These are phyloP conservation scores for Cephaloascus albidus DNA, from an alignment of 805 yeast species.

Conservation along the genomic window DNA sequence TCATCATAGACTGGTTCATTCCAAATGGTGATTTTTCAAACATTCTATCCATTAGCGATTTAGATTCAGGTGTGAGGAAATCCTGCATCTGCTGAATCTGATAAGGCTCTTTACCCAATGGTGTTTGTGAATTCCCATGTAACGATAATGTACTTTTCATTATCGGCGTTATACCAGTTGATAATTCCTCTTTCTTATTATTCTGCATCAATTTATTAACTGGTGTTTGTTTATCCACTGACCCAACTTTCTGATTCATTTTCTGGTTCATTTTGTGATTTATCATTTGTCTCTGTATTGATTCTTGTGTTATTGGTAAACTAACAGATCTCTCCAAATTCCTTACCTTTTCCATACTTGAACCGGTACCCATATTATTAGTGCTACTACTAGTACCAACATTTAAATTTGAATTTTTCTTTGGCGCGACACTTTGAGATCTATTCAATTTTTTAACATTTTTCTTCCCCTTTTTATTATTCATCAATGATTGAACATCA, in stretches of 20 bases:
- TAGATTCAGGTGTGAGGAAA: background rate
- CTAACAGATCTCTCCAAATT: background rate
- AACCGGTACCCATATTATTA: background rate
- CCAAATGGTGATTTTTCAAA: background rate
- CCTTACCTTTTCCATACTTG: background rate
- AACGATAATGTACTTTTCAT: background rate
- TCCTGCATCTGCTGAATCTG: background rate
- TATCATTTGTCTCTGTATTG: too few relatives aligned
- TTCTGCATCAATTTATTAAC: too few relatives aligned
- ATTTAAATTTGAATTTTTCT: background rate
- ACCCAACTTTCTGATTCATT: too few relatives aligned
- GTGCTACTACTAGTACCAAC: background rate
- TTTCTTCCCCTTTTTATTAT: constrained; percentile 6
- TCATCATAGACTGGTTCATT: background rate
- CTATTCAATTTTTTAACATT: constrained; percentile 1
- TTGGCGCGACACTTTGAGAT: background rate
- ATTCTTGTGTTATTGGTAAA: background rate
- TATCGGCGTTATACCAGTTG: background rate
- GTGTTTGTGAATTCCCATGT: background rate
- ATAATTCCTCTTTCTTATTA: background rate
- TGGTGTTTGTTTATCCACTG: background rate
- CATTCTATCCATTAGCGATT: background rate
- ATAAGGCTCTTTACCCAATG: background rate
- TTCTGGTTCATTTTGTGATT: too few relatives aligned
- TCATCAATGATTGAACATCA: constrained; percentile 19